These are phyloP conservation scores for Globisporangium echinulatum DNA, from an alignment of 352 stramenopile genomes.

Conservation along the genomic window DNA sequence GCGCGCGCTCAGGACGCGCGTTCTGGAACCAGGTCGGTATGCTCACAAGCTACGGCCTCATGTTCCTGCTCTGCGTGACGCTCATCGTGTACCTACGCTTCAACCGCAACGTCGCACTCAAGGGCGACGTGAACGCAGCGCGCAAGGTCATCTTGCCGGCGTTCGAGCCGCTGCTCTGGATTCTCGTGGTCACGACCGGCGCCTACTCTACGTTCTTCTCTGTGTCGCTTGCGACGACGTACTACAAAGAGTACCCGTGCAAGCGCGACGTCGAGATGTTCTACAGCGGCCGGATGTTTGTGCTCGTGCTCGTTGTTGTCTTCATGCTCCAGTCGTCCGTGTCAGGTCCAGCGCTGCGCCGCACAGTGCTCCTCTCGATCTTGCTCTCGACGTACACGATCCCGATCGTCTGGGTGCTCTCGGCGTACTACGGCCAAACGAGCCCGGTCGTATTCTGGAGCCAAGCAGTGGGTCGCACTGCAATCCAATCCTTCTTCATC, in stretches of 20 bases:
- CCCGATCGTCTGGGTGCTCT: conserved; percentile 11
- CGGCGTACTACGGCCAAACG: conserved; percentile 1
- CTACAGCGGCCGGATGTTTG: conserved; percentile 27
- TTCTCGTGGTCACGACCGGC: conserved; percentile 16
- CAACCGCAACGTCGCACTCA: conserved; percentile 15
- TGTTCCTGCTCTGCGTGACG: conserved; percentile 9
- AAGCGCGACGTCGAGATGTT: conserved; percentile 15
- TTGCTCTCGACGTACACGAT: conserved; percentile 28
- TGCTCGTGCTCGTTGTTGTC: conserved; percentile 30
- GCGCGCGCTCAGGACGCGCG: too few relatives aligned
- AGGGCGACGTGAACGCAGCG: conserved; percentile 18
- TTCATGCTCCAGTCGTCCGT: conserved; percentile 45
- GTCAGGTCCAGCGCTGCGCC: conserved; percentile 23
- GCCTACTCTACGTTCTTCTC: conserved; percentile 11
- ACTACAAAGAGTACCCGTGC: conserved; percentile 7
- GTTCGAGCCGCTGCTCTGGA: conserved; percentile 44
- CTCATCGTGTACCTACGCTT: conserved; percentile 24
- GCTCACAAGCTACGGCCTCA: background rate
- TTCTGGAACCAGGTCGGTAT: background rate
- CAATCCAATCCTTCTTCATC: conserved; percentile 9
- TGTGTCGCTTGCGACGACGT: conserved; percentile 2
- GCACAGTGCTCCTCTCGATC: conserved; percentile 23
- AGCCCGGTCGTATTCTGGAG: conserved; percentile 9
- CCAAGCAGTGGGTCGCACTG: background rate
- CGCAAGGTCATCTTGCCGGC: conserved; percentile 31